phyloP scores from a whole-genome alignment of 805 yeast species.

The Ogataea kodamae region DNA sequence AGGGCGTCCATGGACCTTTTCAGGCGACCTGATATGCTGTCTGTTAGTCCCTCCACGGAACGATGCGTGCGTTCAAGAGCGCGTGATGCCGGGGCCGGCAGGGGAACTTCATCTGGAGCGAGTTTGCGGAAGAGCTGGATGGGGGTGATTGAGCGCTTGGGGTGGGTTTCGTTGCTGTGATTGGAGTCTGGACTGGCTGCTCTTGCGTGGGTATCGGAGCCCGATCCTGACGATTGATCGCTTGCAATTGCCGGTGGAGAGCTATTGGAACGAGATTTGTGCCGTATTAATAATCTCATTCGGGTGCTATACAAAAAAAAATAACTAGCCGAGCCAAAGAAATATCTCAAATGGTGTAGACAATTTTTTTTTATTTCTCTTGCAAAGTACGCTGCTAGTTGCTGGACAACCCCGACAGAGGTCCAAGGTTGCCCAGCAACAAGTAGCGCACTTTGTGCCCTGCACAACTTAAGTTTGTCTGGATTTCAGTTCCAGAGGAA shows the following conservation, averaged over 20 bases:
- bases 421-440: too few species aligned
- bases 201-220: neutral
- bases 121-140: slow-evolving; percentile 10
- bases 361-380: too few species aligned
- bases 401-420: slow-evolving; percentile 1
- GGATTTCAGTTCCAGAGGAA: slow-evolving; percentile 21
- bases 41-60: slow-evolving; percentile 4
- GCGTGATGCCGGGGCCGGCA: slow-evolving; percentile 2
- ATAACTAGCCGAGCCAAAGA: too few species aligned
- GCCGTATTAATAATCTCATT: slow-evolving; percentile 7
- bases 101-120: slow-evolving; percentile 1
- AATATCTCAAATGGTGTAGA: too few species aligned
- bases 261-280: slow-evolving; percentile 6
- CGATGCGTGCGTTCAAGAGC: slow-evolving; percentile 2
- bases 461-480: slow-evolving; percentile 31
- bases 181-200: too few species aligned
- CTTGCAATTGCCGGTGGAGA: slow-evolving; percentile 3
- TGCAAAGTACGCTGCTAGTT: too few species aligned
- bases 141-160: slow-evolving; percentile 11
- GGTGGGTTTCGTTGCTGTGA: too few species aligned
- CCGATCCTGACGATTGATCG: neutral
- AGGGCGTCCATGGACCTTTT: slow-evolving; percentile 8
- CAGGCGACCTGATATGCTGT: slow-evolving; percentile 1
- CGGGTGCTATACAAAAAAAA: neutral
- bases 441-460: too few species aligned